Base-by-base conservation (phyloP, 805 yeast species). In the Wickerhamiella allomyrinae region DNA sequence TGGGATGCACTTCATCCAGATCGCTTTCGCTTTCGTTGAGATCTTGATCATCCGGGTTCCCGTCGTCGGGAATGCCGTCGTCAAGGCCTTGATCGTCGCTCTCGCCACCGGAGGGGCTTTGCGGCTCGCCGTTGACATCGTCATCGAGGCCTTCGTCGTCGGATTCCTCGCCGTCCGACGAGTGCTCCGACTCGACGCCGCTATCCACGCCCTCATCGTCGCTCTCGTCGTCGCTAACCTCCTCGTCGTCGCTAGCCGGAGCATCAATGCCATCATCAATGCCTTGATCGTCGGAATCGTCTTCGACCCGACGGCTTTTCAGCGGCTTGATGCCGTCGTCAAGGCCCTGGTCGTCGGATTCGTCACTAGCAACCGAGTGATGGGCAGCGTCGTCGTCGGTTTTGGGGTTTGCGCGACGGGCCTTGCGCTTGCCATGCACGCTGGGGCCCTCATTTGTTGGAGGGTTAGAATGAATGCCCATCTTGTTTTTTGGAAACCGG, bases 1-100 rank as follows among this genome's bases (percentile, higher is more conserved):
- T 55, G 5, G 41, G 48, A 29, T 45, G 57, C 13, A 46, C 53
- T 15, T 54, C 52, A 2, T 40, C 52, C 17, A 45, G 57, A 14
- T 45, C 58, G 10, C 50, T 56, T 3, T 43, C 48, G 19, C 50
- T 58, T 14, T 50, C 53, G 14, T 27, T 17, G 8, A 27, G 31
- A 11, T 17, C 31, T 8, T 27, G 17, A n/a, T 27, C 31, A 5
- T 14, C 48, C 8, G 44, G 46, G 11, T 46, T 49, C 19, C 39
- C 50, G 13, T 42, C 53, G 14, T 27, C 31, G 15, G 8, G 8
- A 27, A 27, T 27, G 31, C 44, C 52, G 14, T 46, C 48, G 29
- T 47, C 50, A 13, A 49, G 50, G 20, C 46, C 54, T 14, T 41
- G 41, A 19, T 42, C 48, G 13, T 46, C 52, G 20, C 44, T 36